These are phyloP conservation scores for Aspergillus wentii DNA, from an alignment of 495 filamentous ascomycete genomes.

Conservation along the genomic window DNA sequence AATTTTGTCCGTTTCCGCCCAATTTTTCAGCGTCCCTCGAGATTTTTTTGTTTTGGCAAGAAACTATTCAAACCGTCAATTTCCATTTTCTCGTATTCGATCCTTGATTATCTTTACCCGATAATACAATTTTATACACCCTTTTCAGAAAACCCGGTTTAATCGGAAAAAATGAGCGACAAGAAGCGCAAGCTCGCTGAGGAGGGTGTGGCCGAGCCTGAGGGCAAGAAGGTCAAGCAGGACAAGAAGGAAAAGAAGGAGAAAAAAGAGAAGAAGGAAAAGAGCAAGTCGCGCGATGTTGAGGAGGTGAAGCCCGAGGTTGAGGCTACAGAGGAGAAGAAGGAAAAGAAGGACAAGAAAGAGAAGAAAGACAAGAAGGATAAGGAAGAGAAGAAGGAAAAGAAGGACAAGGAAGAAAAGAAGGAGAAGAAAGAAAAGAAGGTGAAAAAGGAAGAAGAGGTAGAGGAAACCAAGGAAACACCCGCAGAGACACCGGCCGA, in stretches of 20 bases:
- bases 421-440: slow-evolving; percentile 3
- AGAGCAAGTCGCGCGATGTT: slow-evolving; percentile 12
- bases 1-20: no score
- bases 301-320: slow-evolving; percentile 14
- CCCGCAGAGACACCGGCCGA: slow-evolving; percentile 7
- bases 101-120: background rate
- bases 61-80: background rate
- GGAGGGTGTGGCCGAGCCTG: slow-evolving; percentile 23
- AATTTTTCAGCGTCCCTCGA: no score
- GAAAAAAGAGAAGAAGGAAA: slow-evolving; percentile 27
- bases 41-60: no score
- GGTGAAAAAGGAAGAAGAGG: slow-evolving; percentile 1
- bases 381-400: slow-evolving; percentile 14
- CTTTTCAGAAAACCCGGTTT: background rate
- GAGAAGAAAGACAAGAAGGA: slow-evolving; percentile 17
- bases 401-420: slow-evolving; percentile 10
- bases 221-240: slow-evolving; percentile 38
- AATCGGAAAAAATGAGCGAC: slow-evolving; percentile 30
- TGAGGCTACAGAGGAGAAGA: slow-evolving; percentile 16
- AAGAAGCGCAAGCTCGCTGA: slow-evolving; percentile 43
- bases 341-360: slow-evolving; percentile 15
- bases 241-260: slow-evolving; percentile 20
- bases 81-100: no score
- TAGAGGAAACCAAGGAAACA: slow-evolving; percentile 15
- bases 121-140: background rate